Evolutionary conservation across 768 basidiomycete species (phyloP).

Genomic region (Cubamyces sp.): DNA sequence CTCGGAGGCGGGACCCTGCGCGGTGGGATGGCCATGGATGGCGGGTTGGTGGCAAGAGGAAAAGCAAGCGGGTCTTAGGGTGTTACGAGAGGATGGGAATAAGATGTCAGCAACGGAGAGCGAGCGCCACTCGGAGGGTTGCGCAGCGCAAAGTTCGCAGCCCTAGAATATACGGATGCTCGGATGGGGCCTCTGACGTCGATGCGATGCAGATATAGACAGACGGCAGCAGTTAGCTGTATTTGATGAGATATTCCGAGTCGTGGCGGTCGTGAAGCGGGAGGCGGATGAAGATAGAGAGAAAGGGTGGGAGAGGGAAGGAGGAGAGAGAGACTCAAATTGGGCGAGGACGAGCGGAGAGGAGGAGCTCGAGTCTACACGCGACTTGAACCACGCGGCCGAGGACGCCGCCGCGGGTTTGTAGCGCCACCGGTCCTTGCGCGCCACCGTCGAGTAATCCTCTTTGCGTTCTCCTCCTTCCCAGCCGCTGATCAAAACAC

Average conservation of each 20-base stretch:
- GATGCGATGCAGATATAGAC: background rate
- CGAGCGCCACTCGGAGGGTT: constrained; percentile 16
- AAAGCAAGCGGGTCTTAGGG: background rate
- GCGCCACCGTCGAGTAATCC: background rate
- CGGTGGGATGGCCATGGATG: constrained; percentile 39
- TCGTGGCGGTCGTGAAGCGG: constrained; percentile 4
- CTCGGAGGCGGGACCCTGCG: constrained; percentile 47
- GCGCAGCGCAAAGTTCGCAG: constrained; percentile 16
- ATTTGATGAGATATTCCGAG: constrained; percentile 11
- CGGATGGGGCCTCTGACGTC: constrained; percentile 13
- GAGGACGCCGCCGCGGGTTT: background rate
- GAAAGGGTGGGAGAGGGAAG: constrained; percentile 2
- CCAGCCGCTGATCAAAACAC: background rate
- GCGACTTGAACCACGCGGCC: constrained; percentile 15
- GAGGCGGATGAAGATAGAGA: background rate
- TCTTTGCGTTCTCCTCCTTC: background rate
- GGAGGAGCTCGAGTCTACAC: constrained; percentile 4
- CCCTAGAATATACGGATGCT: background rate
- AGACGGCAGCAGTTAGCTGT: background rate
- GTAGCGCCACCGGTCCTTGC: background rate
- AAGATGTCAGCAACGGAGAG: constrained; percentile 12
- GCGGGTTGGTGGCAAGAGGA: background rate
- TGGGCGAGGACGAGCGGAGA: background rate
- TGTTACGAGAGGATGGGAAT: background rate
- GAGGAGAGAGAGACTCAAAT: constrained; percentile 5